phyloP scores from a whole-genome alignment of 164 flowering plant species.

The Stephania cephalantha region DNA sequence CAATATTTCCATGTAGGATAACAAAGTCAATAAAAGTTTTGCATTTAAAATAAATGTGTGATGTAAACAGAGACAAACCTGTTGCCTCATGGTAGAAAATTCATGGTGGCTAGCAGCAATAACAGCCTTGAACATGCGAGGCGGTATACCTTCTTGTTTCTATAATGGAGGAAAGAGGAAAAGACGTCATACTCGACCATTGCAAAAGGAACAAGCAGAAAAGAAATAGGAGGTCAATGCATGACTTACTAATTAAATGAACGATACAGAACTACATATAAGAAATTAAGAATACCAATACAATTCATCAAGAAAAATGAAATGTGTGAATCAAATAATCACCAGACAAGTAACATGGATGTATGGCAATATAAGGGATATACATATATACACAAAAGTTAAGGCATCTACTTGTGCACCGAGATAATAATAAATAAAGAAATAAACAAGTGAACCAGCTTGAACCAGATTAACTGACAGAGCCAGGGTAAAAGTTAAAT shows the following conservation, averaged over 20 bases:
- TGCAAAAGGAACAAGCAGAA: not conserved
- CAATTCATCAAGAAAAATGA: not conserved
- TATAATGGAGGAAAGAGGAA: slow-evolving; percentile 24
- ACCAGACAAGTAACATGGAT: not conserved
- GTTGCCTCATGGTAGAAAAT: slow-evolving; percentile 87
- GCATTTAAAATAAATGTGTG: not conserved
- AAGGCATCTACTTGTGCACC: not conserved
- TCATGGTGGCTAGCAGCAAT: slow-evolving; percentile 22
- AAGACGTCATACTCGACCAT: not conserved
- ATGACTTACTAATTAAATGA: not conserved
- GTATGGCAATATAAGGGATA: not conserved
- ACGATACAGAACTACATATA: not conserved
- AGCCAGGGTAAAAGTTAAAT: not conserved
- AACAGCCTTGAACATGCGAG: slow-evolving; percentile 49
- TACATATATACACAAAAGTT: not conserved
- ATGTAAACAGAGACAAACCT: slow-evolving; percentile 35
- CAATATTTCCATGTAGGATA: not conserved
- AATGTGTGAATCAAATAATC: not conserved
- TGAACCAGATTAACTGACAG: not conserved
- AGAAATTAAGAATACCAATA: not conserved
- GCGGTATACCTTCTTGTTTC: slow-evolving; percentile 32
- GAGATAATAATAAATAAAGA: too few species aligned
- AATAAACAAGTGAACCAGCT: not conserved
- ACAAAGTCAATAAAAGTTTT: not conserved
- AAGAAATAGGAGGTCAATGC: not conserved